Percentiles rank a stretch among this genome's conserved stretches.
Conservation (phyloP, 1,284 basidiomycete species). For the Naganishia sp. region DNA sequence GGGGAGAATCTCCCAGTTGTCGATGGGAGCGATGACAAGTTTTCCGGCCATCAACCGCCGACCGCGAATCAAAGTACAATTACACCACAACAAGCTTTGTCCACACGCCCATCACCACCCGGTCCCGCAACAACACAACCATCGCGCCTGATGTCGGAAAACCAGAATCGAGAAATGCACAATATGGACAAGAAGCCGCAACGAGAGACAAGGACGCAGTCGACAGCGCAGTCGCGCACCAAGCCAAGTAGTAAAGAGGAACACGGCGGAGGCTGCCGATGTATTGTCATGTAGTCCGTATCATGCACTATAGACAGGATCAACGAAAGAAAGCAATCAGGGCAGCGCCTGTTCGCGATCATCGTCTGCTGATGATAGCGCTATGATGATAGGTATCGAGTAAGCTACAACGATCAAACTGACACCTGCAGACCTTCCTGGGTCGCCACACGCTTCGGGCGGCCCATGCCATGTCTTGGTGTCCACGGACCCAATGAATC, state of each 20-base stretch:
- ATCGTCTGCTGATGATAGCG: neutral
- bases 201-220: no score
- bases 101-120: neutral
- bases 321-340: neutral
- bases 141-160: no score
- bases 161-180: neutral
- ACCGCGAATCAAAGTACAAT: no score
- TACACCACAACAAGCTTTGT: no score
- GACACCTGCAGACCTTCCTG: conserved; percentile 23
- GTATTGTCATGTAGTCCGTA: conserved; percentile 13
- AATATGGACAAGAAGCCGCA: neutral
- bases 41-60: no score
- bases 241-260: conserved; percentile 3
- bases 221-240: neutral
- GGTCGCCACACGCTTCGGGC: conserved; percentile 28
- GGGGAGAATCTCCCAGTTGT: no score
- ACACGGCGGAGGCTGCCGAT: conserved; percentile 22
- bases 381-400: neutral
- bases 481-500: conserved; percentile 53
- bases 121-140: neutral
- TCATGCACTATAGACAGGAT: no score
- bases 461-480: conserved; percentile 44
- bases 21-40: no score
- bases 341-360: neutral
- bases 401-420: neutral